These are phyloP conservation scores for Hymenoscyphus repandus DNA, from an alignment of 2,329 filamentous ascomycete species.

Conservation along the genomic window DNA sequence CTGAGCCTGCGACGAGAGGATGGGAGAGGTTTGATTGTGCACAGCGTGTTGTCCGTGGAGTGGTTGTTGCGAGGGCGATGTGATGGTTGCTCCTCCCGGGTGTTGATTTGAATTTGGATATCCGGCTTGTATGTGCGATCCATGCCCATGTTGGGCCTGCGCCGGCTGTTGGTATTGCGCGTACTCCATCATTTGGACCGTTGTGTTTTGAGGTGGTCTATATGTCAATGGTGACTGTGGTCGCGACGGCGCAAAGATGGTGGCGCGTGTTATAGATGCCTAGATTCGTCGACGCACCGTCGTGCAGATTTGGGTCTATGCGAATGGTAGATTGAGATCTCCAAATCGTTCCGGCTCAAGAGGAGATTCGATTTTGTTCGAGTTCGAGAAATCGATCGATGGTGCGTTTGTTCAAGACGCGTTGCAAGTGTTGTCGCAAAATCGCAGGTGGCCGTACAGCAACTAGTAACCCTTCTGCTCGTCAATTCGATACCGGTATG, in stretches of 20 bases:
- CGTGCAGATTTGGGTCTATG: conserved; percentile 2
- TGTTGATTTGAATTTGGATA: conserved; percentile 57
- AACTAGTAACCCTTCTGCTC: conserved; percentile 26
- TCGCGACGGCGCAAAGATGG: conserved; percentile 7
- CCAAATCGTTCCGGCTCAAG: neutral
- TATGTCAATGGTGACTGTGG: conserved; percentile 8
- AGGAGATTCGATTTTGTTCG: neutral
- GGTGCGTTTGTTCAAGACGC: conserved; percentile 13
- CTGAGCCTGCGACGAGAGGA: conserved; percentile 73
- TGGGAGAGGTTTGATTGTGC: conserved; percentile 68
- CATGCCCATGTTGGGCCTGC: conserved; percentile 56
- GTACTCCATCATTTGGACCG: conserved; percentile 63
- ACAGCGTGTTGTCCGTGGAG: conserved; percentile 56
- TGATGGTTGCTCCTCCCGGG: conserved; percentile 49
- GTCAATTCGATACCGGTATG: conserved; percentile 47
- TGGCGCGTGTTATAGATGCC: conserved; percentile 13
- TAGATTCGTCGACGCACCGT: neutral
- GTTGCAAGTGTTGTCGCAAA: conserved; percentile 23
- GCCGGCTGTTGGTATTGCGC: conserved; percentile 63
- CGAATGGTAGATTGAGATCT: neutral
- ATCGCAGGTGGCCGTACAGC: conserved; percentile 19
- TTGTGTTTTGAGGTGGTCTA: conserved; percentile 27
- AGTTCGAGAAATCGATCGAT: conserved; percentile 2
- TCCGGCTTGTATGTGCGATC: conserved; percentile 51
- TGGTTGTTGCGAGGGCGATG: conserved; percentile 67